A percentile compares a stretch with the other conserved stretches of the same genome.
phyloP scores from a whole-genome alignment of 208 protist genomes.

The Crithidia thermophila region DNA sequence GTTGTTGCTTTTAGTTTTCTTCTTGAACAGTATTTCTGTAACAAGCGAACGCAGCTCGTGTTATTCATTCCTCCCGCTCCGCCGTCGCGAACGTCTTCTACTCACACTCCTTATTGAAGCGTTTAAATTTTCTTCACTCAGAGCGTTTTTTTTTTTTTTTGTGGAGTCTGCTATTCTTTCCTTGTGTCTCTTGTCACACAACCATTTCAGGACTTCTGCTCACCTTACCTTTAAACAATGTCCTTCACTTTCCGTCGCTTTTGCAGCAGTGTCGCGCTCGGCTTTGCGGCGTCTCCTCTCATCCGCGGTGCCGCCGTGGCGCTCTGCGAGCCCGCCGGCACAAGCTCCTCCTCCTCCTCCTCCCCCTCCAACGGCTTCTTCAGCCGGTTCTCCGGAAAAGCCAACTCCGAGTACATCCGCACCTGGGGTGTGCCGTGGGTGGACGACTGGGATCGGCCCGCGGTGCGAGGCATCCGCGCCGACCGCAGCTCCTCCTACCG shows the following conservation, averaged over 20 bases:
- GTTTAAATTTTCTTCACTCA: no score
- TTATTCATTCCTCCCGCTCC: no score
- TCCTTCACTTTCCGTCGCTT: slow-evolving; percentile 34
- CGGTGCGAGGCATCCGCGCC: slow-evolving; percentile 17
- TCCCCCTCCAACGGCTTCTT: slow-evolving; percentile 36
- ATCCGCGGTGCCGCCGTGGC: slow-evolving; percentile 28
- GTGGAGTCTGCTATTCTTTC: no score
- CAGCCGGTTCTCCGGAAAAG: slow-evolving; percentile 32
- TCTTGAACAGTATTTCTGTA: no score
- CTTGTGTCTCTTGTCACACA: no score
- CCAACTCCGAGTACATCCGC: slow-evolving; percentile 44
- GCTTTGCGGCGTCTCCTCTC: slow-evolving; percentile 34
- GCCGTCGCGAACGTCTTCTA: no score
- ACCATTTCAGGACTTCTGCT: no score
- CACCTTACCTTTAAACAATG: no score
- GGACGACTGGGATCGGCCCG: slow-evolving; percentile 67
- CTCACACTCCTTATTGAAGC: no score
- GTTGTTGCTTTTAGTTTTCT: no score
- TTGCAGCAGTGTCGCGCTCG: slow-evolving; percentile 21
- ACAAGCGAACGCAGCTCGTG: no score
- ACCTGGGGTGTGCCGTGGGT: slow-evolving; percentile 69
- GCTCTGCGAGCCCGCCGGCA: slow-evolving; percentile 27
- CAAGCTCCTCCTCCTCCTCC: slow-evolving; percentile 21
- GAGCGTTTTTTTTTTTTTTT: no score
- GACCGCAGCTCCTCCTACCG: slow-evolving; percentile 20